These are phyloP conservation scores for Chrysopogon serrulatus DNA, from an alignment of 176 grass and related monocot genomes.

Conservation along the genomic window DNA sequence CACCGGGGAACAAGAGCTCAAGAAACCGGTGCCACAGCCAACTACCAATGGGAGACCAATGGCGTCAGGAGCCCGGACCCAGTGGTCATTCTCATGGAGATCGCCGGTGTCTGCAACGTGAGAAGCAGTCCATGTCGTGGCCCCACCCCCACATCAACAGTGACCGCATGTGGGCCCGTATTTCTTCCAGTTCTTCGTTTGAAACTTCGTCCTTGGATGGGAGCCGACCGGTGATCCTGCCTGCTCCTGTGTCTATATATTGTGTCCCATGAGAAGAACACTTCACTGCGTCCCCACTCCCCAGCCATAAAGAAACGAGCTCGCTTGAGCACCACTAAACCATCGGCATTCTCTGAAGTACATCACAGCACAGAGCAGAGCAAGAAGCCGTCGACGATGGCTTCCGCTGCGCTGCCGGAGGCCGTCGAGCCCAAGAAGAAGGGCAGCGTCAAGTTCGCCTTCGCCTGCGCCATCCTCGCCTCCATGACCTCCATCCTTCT, in stretches of 20 bases:
- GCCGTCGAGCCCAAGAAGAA: slow-evolving; percentile 30
- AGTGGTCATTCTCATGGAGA: not conserved
- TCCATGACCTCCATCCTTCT: slow-evolving; percentile 94
- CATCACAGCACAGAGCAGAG: not conserved
- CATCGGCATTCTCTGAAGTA: not conserved
- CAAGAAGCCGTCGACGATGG: slow-evolving; percentile 16
- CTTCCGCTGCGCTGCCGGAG: slow-evolving; percentile 29
- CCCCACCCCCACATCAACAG: not conserved
- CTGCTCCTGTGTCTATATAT: slow-evolving; percentile 18
- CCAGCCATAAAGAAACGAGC: not conserved
- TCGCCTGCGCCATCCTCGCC: slow-evolving; percentile 69
- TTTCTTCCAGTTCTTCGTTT: not conserved
- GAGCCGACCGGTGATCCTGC: not conserved
- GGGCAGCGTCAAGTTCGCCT: slow-evolving; percentile 55
- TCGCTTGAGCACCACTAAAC: slow-evolving; percentile 8
- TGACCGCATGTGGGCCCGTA: not conserved
- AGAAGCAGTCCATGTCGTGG: not conserved
- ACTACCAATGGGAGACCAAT: not conserved
- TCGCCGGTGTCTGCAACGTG: not conserved
- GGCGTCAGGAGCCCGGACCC: not conserved
- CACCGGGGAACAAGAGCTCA: not conserved
- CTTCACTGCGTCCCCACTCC: not conserved
- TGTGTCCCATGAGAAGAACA: not conserved
- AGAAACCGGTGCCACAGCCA: not conserved
- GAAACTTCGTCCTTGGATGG: not conserved